Evolutionary conservation across 164 flowering plant genomes (phyloP).

Genomic region (Santalum album): DNA sequence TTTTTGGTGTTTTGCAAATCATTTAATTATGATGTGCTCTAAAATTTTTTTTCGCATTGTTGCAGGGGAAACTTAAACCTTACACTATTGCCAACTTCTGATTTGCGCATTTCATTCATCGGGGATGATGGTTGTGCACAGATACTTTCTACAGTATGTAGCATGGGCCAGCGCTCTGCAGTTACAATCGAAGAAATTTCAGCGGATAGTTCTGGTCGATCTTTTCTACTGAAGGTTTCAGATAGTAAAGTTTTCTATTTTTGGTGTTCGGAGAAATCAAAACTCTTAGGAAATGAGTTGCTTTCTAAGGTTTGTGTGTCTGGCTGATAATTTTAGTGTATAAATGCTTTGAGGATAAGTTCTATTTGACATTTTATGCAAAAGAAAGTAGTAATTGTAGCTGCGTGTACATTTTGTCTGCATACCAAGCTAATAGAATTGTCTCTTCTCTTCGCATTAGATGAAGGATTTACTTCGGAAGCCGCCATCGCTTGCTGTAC

Average conservation of each 20-base stretch:
- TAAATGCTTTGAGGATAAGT: not conserved
- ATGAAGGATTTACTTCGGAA: slow-evolving; percentile 67
- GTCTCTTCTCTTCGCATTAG: slow-evolving; percentile 21
- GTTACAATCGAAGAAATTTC: slow-evolving; percentile 51
- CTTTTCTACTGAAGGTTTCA: slow-evolving; percentile 49
- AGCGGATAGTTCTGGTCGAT: slow-evolving; percentile 73
- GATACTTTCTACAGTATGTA: slow-evolving; percentile 47
- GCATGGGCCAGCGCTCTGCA: slow-evolving; percentile 26
- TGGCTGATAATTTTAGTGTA: no score
- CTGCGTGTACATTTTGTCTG: no score
- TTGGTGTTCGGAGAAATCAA: slow-evolving; percentile 92
- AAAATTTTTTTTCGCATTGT: slow-evolving; percentile 3
- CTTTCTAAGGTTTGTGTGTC: slow-evolving; percentile 51
- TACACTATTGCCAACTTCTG: slow-evolving; percentile 73
- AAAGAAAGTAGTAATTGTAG: not conserved
- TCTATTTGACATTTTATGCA: not conserved
- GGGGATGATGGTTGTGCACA: slow-evolving; percentile 82
- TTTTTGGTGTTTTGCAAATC: no score
- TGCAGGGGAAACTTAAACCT: slow-evolving; percentile 81
- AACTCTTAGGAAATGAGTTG: slow-evolving; percentile 61
- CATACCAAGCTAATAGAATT: not conserved
- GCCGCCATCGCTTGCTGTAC: slow-evolving; percentile 67
- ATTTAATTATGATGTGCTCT: not conserved
- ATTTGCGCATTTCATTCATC: slow-evolving; percentile 62
- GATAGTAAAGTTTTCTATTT: slow-evolving; percentile 40